Evolutionary conservation across 768 basidiomycete species (phyloP), one percentile per base, ranked within the genome.

Genomic region (Lentinula detonsa): DNA sequence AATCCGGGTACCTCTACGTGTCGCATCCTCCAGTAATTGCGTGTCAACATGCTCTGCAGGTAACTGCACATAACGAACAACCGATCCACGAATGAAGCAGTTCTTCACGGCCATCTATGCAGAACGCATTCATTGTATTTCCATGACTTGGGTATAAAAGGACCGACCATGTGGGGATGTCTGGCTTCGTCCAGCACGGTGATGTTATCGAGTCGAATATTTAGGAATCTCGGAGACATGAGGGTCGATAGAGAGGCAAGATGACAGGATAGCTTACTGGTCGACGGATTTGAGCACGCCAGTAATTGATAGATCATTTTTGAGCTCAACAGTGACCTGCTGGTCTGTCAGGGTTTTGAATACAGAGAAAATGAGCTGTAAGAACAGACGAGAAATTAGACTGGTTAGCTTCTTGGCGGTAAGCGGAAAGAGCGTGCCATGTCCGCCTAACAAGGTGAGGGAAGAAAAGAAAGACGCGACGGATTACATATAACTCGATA

Each of bases 261-360:
- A 16, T 28, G 33, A 57, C 45, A 9, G 8, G 28, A 37, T 34
- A 52, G 54, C 88, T 63, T 65, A 95, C 96, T 99, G 96, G 80
- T 99, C 96, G 56, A 99, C 95, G 35, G 94, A 97, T 82, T 97
- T 97, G 67, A 99, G 76, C 31, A 91, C 88, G 1, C 96, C 96
- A 9, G 91, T 93, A 73, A 99, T 97, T 18, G 91, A 94, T 58
- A 98, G 86, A 74, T 98, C 97, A 76, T 99, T 99, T 79, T 99
- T 99, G 69, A 99, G 86, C 73, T 98, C 95, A 65, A 97, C 95
- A 4, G 92, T 94, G 68, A 98, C 95, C 69, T 88, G 86, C 71
- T 98, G 96, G 75, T 98, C 95, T 9, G 95, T 98, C 35, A 99
- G 85, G 8, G 97, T 98, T 77, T 98, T 98, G 87, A 99, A 98